Evolutionary conservation across 2,329 filamentous ascomycete genomes (phyloP), one percentile per base, ranked within the genome.

Genomic region (Ramularia collo-cygni): DNA sequence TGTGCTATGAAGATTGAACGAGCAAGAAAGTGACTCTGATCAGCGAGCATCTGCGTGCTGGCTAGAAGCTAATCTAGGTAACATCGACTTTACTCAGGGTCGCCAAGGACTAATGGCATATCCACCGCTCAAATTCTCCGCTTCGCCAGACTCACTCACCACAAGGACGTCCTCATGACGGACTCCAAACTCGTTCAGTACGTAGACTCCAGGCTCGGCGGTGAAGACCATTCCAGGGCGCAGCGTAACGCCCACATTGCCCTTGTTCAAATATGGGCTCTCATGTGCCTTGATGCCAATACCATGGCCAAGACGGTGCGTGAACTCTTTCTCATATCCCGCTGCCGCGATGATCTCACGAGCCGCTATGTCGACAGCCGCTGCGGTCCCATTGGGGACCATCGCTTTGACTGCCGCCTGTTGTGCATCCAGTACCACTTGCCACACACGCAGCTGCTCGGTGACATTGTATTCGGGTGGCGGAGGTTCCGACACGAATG

Each of bases 211-310:
- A 0, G 78, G 77, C 60, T 82, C 78, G 8, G 72, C 72, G 0
- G 78, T 81, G 44, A 81, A 81, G 0, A 70, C 68, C 77, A 81
- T 81, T 0, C 77, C 77, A 0, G 73, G 62, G 32, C 65, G 63
- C 4, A 81, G 60, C 1, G 62, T 51, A 0, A 64, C 62, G 2
- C 54, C 59, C 2, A 61, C 63, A 50, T 81, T 81, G 42, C 74
- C 78, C 51, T 79, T 76, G 54, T 81, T 79, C 21, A 81, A 60
- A 48, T 81, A 81, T 0, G 77, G 77, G 19, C 74, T 76, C 53
- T 81, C 77, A 47, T 81, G 77, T 1, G 77, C 77, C 59, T 81
- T 81, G 54, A 82, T 79, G 0, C 77, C 78, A 34, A 82, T 79
- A 1, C 77, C 74, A 50, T 82, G 78, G 1, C 77, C 77, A 1